Conservation (phyloP, 106 monocot species). For the Phalaenopsis aphrodite region DNA sequence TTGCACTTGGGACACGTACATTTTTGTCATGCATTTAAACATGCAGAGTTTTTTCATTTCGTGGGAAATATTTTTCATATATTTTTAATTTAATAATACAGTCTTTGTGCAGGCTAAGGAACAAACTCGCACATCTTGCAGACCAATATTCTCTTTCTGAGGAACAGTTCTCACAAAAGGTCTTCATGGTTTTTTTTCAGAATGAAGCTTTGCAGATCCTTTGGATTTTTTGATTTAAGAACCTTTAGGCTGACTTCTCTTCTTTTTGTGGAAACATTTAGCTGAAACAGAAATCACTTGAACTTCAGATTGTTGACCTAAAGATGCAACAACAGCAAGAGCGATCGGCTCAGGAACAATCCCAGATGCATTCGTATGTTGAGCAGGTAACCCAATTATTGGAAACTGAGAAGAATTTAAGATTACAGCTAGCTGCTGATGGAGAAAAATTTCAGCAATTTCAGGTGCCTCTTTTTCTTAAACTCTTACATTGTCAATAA, state of each 20-base stretch:
- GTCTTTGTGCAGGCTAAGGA: slow-evolving; percentile 55
- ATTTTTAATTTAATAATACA: neutral
- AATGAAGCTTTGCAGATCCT: neutral
- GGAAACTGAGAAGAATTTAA: slow-evolving; percentile 76
- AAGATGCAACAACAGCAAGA: slow-evolving; percentile 93
- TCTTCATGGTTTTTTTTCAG: slow-evolving; percentile 8
- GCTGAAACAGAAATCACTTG: slow-evolving; percentile 84
- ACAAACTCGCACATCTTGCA: slow-evolving; percentile 76
- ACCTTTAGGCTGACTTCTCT: slow-evolving; percentile 4
- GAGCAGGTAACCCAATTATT: slow-evolving; percentile 80
- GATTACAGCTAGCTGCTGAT: slow-evolving; percentile 78
- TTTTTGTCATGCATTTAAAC: too few relatives aligned
- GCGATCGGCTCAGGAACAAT: slow-evolving; percentile 65
- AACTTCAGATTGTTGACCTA: slow-evolving; percentile 89
- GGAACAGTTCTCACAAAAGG: slow-evolving; percentile 81
- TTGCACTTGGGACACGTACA: neutral
- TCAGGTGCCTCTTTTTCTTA: slow-evolving; percentile 41
- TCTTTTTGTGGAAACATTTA: slow-evolving; percentile 16
- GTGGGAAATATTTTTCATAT: neutral
- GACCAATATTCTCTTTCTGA: slow-evolving; percentile 83
- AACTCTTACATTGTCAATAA: neutral
- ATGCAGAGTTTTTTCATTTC: neutral
- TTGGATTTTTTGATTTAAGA: neutral
- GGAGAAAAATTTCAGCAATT: slow-evolving; percentile 96
- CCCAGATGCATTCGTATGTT: slow-evolving; percentile 68